These are phyloP conservation scores for Leishmania martiniquensis DNA, from an alignment of 208 protist species.

Conservation along the genomic window DNA sequence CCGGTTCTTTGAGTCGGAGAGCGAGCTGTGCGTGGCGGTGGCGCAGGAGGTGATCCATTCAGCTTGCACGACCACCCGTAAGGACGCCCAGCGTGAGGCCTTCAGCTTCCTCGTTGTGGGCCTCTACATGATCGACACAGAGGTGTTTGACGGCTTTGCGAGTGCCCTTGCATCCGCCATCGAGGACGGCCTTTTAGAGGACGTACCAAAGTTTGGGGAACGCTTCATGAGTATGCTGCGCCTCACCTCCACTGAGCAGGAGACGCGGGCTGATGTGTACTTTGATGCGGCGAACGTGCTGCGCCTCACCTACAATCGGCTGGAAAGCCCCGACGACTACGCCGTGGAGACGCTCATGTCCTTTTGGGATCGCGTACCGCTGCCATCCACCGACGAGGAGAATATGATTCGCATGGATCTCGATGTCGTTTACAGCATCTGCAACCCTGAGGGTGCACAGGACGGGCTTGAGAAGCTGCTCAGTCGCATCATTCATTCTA, in stretches of 20 bases:
- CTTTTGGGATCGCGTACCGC: constrained; percentile 72
- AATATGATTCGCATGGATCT: constrained; percentile 41
- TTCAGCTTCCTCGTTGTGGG: constrained; percentile 84
- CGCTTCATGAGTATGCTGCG: constrained; percentile 87
- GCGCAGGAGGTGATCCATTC: constrained; percentile 75
- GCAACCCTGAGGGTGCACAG: constrained; percentile 42
- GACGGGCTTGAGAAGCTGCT: constrained; percentile 62
- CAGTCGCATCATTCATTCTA: constrained; percentile 62
- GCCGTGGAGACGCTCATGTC: constrained; percentile 72
- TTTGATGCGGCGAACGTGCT: constrained; percentile 81
- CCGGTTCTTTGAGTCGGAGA: constrained; percentile 46
- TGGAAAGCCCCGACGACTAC: constrained; percentile 56
- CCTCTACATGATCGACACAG: constrained; percentile 74
- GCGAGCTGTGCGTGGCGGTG: constrained; percentile 66
- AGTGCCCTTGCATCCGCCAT: constrained; percentile 66
- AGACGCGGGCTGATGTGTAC: constrained; percentile 74
- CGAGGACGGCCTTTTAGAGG: constrained; percentile 83
- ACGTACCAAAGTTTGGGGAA: constrained; percentile 87
- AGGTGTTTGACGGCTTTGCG: constrained; percentile 80
- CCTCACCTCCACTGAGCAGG: constrained; percentile 71
- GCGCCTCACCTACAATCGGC: constrained; percentile 65
- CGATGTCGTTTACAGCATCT: constrained; percentile 66
- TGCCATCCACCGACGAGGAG: constrained; percentile 41
- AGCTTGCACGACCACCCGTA: constrained; percentile 84
- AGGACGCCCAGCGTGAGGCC: constrained; percentile 82